Evolutionary conservation across 2,329 filamentous ascomycete genomes (phyloP), one percentile per base, ranked within the genome.

Genomic region (Madurella fahalii): DNA sequence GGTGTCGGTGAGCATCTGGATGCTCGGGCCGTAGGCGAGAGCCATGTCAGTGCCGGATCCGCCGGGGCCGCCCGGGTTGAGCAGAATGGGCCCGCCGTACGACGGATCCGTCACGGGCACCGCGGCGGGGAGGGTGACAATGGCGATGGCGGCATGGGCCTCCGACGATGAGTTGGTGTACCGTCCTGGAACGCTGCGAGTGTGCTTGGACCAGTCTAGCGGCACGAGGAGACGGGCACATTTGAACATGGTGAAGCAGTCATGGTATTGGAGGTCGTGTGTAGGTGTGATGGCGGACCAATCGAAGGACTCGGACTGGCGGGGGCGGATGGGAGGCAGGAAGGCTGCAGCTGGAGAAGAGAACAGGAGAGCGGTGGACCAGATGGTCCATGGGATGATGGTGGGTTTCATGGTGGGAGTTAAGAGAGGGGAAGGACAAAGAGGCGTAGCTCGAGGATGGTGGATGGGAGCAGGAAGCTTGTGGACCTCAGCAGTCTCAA

Each of bases 51-150:
- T 69, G 5, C 74, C 75, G 25, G 69, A 68, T 0, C 72, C 74
- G 16, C 74, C 74, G 1, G 75, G 75, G 0, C 75, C 75, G 18
- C 75, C 75, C 5, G 74, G 74, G 53, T 77, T 77, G 47, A 76
- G 9, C 3, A 77, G 62, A 9, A 77, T 56, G 11, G 75, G 72
- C 0, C 73, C 72, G 45, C 65, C 68, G 8, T 71, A 72, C 54
- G 67, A 70, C 2, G 68, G 64, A 5, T 65, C 62, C 1, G 69
- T 66, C 2, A 34, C 15, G n/a, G 57, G 47, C 11, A 65, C 61
- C 5, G 50, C 56, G n/a, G 67, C 70, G 9, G 68, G 66, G 15
- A 64, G 60, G 58, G 71, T 61, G 40, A 71, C 54, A 50, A 72
- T 57, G 39, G 69, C 71, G 40, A 73, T 61, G 51, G 72, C 68